A percentile compares a stretch with the other conserved stretches of the same genome.
Conservation (phyloP, 169 alveolate genomes). For the Amoebophrya sp. region DNA sequence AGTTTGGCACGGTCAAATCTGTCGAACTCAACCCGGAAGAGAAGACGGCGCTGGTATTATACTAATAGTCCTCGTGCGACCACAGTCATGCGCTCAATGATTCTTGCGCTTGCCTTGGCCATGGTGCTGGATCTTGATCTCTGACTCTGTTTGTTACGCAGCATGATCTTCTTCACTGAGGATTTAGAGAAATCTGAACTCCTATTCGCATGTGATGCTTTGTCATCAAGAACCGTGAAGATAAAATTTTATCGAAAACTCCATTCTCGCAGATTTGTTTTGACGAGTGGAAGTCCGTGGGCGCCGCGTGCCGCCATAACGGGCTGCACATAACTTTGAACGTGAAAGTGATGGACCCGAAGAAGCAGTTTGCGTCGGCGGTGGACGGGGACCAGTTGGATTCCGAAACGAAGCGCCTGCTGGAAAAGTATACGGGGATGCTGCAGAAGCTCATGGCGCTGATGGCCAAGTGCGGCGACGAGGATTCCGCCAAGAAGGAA, state of each 20-base stretch:
- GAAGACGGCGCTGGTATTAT: too few relatives aligned
- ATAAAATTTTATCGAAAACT: neutral
- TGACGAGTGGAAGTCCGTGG: neutral
- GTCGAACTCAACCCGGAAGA: too few relatives aligned
- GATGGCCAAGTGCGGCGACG: neutral
- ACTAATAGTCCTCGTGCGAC: too few relatives aligned
- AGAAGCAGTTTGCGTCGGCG: neutral
- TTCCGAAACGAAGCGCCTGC: neutral
- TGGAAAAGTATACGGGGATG: neutral
- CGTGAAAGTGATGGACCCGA: neutral
- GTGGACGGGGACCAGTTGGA: neutral
- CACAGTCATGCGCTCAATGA: too few relatives aligned
- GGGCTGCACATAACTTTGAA: neutral
- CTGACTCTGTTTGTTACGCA: too few relatives aligned
- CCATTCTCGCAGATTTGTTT: neutral
- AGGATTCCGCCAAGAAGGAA: neutral
- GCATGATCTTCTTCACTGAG: too few relatives aligned
- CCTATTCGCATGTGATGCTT: too few relatives aligned
- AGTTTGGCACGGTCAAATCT: neutral
- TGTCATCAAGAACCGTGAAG: too few relatives aligned
- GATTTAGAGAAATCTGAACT: too few relatives aligned
- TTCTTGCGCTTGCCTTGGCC: too few relatives aligned
- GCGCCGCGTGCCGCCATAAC: neutral
- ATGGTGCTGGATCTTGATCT: too few relatives aligned
- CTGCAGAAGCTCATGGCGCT: neutral